Evolutionary conservation across 2,329 filamentous ascomycete genomes (phyloP).

Genomic region (Cryphonectria radicalis): DNA sequence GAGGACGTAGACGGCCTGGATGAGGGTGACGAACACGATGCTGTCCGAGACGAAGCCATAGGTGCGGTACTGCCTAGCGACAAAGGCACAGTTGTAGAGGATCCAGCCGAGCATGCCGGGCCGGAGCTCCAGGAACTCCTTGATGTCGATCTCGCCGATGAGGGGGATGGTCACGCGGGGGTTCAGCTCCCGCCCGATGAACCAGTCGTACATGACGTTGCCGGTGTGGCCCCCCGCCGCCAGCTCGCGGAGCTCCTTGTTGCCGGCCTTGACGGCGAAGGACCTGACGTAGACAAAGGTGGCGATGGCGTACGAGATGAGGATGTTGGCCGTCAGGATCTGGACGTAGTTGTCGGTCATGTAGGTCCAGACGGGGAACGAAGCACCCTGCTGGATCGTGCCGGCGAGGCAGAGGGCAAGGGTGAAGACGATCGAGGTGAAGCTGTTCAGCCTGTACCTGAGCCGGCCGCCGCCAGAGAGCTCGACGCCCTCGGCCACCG

Average conservation of each 20-base stretch:
- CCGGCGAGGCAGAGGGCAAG: constrained; percentile 74
- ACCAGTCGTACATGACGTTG: constrained; percentile 93
- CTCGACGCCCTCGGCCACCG: constrained; percentile 70
- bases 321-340: constrained; percentile 79
- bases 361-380: constrained; percentile 90
- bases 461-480: constrained; percentile 73
- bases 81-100: constrained; percentile 80
- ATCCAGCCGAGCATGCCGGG: constrained; percentile 91
- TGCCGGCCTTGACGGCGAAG: constrained; percentile 79
- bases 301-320: constrained; percentile 74
- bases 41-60: constrained; percentile 85
- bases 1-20: constrained; percentile 82
- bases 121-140: constrained; percentile 87
- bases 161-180: constrained; percentile 79
- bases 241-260: constrained; percentile 74
- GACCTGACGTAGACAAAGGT: constrained; percentile 81
- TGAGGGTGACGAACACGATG: constrained; percentile 76
- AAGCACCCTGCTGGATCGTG: constrained; percentile 74
- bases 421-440: constrained; percentile 74
- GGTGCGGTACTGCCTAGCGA: constrained; percentile 85
- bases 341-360: constrained; percentile 90
- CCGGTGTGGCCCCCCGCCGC: constrained; percentile 81
- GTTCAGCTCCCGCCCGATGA: constrained; percentile 94
- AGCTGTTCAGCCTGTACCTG: constrained; percentile 82
- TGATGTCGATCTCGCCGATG: constrained; percentile 86